These are phyloP conservation scores for Tephrocybe sp. DNA, from an alignment of 768 basidiomycete genomes.

Conservation along the genomic window DNA sequence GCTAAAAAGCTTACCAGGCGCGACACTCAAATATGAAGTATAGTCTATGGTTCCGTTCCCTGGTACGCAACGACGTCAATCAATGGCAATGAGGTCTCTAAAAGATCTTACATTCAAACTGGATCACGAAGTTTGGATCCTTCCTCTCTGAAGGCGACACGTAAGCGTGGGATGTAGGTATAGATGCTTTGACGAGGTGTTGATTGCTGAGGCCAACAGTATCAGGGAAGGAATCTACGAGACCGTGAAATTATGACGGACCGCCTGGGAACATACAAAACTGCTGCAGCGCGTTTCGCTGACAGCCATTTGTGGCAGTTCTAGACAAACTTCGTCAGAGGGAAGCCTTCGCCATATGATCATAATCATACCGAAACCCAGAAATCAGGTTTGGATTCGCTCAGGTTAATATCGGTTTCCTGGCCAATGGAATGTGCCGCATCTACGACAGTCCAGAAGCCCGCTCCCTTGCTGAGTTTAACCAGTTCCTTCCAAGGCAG, in stretches of 20 bases:
- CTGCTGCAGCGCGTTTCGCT: slow-evolving; percentile 63
- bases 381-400: slow-evolving; percentile 64
- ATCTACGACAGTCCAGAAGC: slow-evolving; percentile 70
- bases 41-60: slow-evolving; percentile 61
- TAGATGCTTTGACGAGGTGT: slow-evolving; percentile 53
- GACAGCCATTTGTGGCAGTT: slow-evolving; percentile 89
- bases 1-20: slow-evolving; percentile 39
- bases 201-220: slow-evolving; percentile 48
- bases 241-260: slow-evolving; percentile 15
- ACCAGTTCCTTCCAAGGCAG: slow-evolving; percentile 83
- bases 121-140: slow-evolving; percentile 38
- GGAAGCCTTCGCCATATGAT: slow-evolving; percentile 7
- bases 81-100: background rate
- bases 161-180: slow-evolving; percentile 60
- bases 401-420: slow-evolving; percentile 62
- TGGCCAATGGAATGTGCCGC: slow-evolving; percentile 85
- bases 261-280: slow-evolving; percentile 72
- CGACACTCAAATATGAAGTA: slow-evolving; percentile 48
- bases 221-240: background rate
- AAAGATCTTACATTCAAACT: slow-evolving; percentile 36
- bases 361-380: slow-evolving; percentile 61
- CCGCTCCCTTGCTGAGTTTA: slow-evolving; percentile 58
- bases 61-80: slow-evolving; percentile 18
- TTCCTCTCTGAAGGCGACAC: slow-evolving; percentile 38
- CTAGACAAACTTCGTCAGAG: slow-evolving; percentile 27